Base-by-base conservation (phyloP, 2,329 filamentous ascomycete genomes). In the Ascocoryne sarcoides region DNA sequence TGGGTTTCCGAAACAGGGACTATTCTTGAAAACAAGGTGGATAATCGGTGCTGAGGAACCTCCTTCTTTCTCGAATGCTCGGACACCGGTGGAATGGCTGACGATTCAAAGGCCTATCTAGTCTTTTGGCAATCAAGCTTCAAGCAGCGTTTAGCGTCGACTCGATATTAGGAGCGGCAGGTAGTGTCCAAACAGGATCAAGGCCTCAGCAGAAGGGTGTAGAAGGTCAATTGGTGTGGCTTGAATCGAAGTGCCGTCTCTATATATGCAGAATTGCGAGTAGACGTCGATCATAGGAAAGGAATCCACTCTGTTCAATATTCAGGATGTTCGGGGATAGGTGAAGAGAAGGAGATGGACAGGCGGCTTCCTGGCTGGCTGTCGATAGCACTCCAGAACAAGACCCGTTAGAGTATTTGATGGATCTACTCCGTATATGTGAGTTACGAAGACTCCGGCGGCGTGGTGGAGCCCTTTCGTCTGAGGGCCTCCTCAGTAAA, bases 1-100 rank as follows among this genome's bases (percentile, higher is more conserved):
- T 53, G 51, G 46, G 41, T 46, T 48, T 53, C 37, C 49, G 51
- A 56, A 53, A 53, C 54, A 54, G 47, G 45, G 48, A 53, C 48
- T 47, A 57, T 51, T 53, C 52, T 52, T 55, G 52, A 48, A 51
- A 40, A 28, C 42, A 43, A 39, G 36, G 42, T 37, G 35, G 32
- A 34, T 34, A 42, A 34, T 37, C 31, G 38, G 40, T 40, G 45
- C 44, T 42, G 43, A 44, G 40, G 21, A 14, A 35, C 45, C 50
- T 52, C 38, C 35, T 48, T 46, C 32, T 43, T 39, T 39, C 40
- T 45, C 37, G 32, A 35, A 44, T 34, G 46, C 40, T 49, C 42
- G 42, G 48, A 46, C 46, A 37, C 33, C 43, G 40, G 42, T 23
- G 36, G 40, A 39, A 43, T 48, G 41, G 43, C 39, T 36, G 36